phyloP scores from a whole-genome alignment of 1,284 basidiomycete genomes.

The Irpex lacteus region DNA sequence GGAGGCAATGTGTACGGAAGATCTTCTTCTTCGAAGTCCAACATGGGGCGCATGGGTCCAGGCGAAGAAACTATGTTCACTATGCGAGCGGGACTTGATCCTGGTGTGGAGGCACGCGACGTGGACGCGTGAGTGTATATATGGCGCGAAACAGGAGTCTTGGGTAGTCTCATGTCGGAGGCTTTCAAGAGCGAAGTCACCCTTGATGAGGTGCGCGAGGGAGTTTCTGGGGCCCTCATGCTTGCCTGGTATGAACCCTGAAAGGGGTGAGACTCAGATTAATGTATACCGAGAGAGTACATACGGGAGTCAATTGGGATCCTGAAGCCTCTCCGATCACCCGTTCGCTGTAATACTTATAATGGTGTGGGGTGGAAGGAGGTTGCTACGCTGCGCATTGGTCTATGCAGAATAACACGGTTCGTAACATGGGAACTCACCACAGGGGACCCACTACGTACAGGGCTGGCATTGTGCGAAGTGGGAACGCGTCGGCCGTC shows the following conservation, averaged over 20 bases:
- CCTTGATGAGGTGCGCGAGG: constrained; percentile 14
- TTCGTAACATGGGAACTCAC: constrained; percentile 28
- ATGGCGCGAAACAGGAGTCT: constrained; percentile 23
- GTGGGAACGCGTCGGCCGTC: constrained; percentile 44
- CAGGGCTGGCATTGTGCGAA: constrained; percentile 26
- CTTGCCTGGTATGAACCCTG: constrained; percentile 14
- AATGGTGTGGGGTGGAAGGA: constrained; percentile 32
- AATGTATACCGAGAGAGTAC: constrained; percentile 3
- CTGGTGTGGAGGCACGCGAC: constrained; percentile 51
- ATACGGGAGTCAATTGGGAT: constrained; percentile 19
- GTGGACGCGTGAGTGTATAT: constrained; percentile 32
- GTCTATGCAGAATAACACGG: neutral
- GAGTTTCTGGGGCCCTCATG: constrained; percentile 16
- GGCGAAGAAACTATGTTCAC: constrained; percentile 79
- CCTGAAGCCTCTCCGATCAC: constrained; percentile 27
- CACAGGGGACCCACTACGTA: constrained; percentile 25
- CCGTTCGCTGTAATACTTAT: constrained; percentile 30
- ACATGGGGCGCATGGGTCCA: constrained; percentile 61
- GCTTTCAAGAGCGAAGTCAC: constrained; percentile 16
- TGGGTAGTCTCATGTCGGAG: constrained; percentile 10
- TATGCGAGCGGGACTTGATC: constrained; percentile 42
- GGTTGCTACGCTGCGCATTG: constrained; percentile 8
- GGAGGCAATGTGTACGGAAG: constrained; percentile 75
- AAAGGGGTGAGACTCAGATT: neutral
- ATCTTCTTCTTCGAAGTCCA: constrained; percentile 57